Base-by-base conservation (phyloP, 2,329 filamentous ascomycete species). In the Penicillium sp. region DNA sequence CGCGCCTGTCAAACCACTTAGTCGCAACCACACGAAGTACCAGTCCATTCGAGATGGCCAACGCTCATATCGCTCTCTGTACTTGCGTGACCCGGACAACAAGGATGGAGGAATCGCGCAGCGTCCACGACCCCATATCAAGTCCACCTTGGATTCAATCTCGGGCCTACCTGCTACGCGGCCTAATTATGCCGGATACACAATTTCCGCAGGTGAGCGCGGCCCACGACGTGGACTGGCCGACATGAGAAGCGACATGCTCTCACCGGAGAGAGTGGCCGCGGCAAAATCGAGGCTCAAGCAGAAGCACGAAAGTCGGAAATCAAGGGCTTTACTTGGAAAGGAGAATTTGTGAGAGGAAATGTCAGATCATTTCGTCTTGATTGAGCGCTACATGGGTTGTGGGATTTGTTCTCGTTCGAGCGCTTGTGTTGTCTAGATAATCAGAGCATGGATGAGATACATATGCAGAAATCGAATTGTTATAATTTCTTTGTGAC, bases 281-380 rank as follows among this genome's bases (percentile, higher is more conserved):
- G 68, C 68, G 9, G 71, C 72, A 4, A 63, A 69, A 50, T 68
- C 66, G n/a, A 63, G 71, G 34, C 60, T 74, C 12, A 67, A 65
- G 42, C 65, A 64, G 39, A 69, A 65, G 52, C 58, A 61, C 42
- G 58, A 65, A 26, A 59, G 47, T 28, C 61, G 60, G 18, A 67
- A 61, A 56, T 47, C 45, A 29, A 61, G 56, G 53, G 59, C 61
- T 33, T 60, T 39, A 10, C 10, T 63, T n/a, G 70, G 66, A 24
- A 72, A 71, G 51, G 70, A 73, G 51, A 71, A 69, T 58, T 49
- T 64, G 8, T 39, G 12, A 4, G 57, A 51, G 52, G 39, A 42
- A 38, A 18, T 3, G 9, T 16, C 36, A 23, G 33, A 21, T 21
- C 16, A 21, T 42, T 42, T 18, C 45, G 23, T 46, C 41, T 7